Evolutionary conservation across 129 eudicot species (phyloP), one percentile per base, ranked within the genome.

Genomic region (Flaveria robusta): DNA sequence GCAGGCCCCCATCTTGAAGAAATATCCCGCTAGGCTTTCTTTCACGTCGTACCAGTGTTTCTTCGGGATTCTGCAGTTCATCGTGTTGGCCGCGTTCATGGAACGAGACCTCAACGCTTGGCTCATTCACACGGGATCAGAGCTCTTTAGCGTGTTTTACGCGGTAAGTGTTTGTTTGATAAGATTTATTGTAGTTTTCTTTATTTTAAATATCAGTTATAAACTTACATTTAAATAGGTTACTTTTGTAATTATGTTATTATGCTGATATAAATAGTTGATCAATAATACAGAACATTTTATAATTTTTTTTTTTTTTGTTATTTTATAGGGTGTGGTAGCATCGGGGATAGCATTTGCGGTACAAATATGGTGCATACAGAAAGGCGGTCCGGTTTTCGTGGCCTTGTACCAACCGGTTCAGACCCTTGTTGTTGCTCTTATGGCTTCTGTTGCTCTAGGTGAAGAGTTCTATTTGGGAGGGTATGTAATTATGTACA

Each of bases 301-400:
- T 29, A 29, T 29, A 5, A 29, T 34, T 1, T 34, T 31, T 34
- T 34, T 34, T 34, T 1, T 34, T 31, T 34, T 34, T 34, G 39
- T 34, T 34, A 34, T 34, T 0, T 34, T 79, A 81, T 79, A 95
- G 97, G 99, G 99, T 66, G 86, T 95, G 64, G 99, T 95, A 51
- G 99, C 99, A 72, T 95, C 99, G 13, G 99, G 99, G 77, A 91
- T 95, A 39, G 99, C 99, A 72, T 91, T 95, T 29, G 99, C 99
- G 10, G 92, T 95, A 66, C 99, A 95, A 84, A 95, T 95, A 79
- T 94, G 99, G 99, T 94, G 99, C 94, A 94, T 94, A 45, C 94
- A 94, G 62, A 94, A 92, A 79, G 99, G 99, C 23, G 99, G 99
- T 52, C 99, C 99, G 1, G 99, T 95, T 51, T 95, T 95, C 56